Evolutionary conservation across 768 basidiomycete species (phyloP).

Genomic region (Podaxis sp.): DNA sequence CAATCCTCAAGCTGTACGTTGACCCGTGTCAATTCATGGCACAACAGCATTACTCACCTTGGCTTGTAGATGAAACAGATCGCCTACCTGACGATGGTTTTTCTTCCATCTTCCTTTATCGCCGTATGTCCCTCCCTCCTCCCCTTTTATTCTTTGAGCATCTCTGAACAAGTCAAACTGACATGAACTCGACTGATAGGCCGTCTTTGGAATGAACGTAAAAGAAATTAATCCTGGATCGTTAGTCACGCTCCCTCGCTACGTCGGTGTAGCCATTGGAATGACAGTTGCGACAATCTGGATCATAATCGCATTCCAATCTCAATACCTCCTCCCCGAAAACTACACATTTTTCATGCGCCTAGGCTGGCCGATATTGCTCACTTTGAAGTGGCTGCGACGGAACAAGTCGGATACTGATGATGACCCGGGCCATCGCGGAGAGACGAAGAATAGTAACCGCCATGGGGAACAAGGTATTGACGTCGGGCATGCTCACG

Average conservation of each 20-base stretch:
- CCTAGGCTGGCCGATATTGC: slow-evolving; percentile 35
- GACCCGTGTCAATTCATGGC: neutral
- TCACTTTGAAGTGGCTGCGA: slow-evolving; percentile 12
- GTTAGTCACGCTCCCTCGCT: slow-evolving; percentile 41
- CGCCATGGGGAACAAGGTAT: neutral
- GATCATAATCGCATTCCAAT: slow-evolving; percentile 56
- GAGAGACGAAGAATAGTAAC: neutral
- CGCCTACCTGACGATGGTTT: slow-evolving; percentile 49
- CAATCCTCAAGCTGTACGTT: slow-evolving; percentile 1
- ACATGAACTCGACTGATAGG: slow-evolving; percentile 19
- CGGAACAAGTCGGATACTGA: neutral
- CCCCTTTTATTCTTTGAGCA: neutral
- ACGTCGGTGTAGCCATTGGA: slow-evolving; percentile 40
- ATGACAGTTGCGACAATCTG: slow-evolving; percentile 54
- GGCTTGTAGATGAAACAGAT: slow-evolving; percentile 35
- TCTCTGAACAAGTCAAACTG: neutral
- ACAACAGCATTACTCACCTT: neutral
- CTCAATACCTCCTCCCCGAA: slow-evolving; percentile 34
- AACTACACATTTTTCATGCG: slow-evolving; percentile 29
- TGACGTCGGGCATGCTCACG: neutral
- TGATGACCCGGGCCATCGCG: neutral
- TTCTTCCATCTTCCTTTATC: slow-evolving; percentile 44
- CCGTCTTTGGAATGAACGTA: slow-evolving; percentile 41
- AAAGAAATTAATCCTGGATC: slow-evolving; percentile 36
- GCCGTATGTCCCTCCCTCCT: slow-evolving; percentile 26